Evolutionary conservation across 2,329 filamentous ascomycete genomes (phyloP), one percentile per base, ranked within the genome.

Genomic region (Drechslerella dactyloides): DNA sequence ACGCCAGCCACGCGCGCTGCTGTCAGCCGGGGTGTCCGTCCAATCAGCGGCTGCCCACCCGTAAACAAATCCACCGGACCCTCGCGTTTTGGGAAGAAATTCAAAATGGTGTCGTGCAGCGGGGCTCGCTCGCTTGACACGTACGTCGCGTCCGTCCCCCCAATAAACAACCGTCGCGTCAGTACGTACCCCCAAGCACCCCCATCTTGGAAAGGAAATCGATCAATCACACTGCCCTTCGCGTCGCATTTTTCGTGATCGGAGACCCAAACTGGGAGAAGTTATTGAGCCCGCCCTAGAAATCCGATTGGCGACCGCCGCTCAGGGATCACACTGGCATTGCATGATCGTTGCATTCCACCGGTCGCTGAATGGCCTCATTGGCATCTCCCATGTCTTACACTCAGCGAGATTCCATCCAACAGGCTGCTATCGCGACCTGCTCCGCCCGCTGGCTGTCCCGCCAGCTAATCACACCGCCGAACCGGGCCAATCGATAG

Each of bases 291-390:
- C 19, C 53, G 13, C 17, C 7, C 21, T 7, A 53, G 46, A 17
- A 59, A 66, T 66, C 62, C 62, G 55, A 66, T 66, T 66, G 62
- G 62, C 54, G 54, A 65, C 21, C n/a, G n/a, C n/a, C n/a, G n/a
- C n/a, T n/a, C 27, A n/a, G 50, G 42, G 17, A 15, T 23, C 27
- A 8, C 27, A 33, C 27, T 4, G 27, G 27, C 27, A 33, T 33
- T 33, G 4, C 27, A 33, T n/a, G n/a, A n/a, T n/a, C n/a, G n/a
- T n/a, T n/a, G n/a, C n/a, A n/a, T n/a, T n/a, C n/a, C n/a, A n/a
- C n/a, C n/a, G n/a, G n/a, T n/a, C n/a, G 27, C 27, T 33, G 27
- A 33, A 33, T 8, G n/a, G n/a, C n/a, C n/a, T n/a, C n/a, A n/a
- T n/a, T n/a, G n/a, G n/a, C n/a, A n/a, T n/a, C n/a, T n/a, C n/a